Base-by-base conservation (phyloP, 2,329 filamentous ascomycete species). In the Penicillium griseofulvum region DNA sequence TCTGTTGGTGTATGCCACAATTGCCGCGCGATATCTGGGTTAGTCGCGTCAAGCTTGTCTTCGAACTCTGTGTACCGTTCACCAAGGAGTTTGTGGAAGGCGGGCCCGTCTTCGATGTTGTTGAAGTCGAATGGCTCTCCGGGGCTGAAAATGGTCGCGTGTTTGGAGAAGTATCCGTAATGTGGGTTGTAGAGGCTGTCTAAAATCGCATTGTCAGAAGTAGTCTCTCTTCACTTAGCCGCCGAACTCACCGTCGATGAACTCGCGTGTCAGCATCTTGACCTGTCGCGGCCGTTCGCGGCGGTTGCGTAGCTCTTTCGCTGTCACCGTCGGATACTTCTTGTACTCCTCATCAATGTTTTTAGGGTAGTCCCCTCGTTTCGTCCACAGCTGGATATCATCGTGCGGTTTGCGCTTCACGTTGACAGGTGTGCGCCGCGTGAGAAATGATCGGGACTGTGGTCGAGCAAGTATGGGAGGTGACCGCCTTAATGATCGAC, bases 1-100 rank as follows among this genome's bases (percentile, higher is more conserved):
- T 99, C 94, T 0, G 94, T 99, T 0, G 95, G 94, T 12, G 94
- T 99, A 74, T 99, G 95, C 94, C 94, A 99, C 43, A 99, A 81
- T 77, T 99, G 94, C 10, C 94, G 86, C 38, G 90, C 88, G 45
- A 89, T 85, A 77, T 90, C 84, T 44, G 83, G 83, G 22, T 87
- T 80, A 55, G 83, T 80, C 43, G 82, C 83, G 72, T 99, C 95
- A 55, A 99, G 83, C 22, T 80, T 78, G 70, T 97, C 91, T 75
- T 99, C 94, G 68, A 99, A 97, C 62, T 90, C 85, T 44, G 86
- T 89, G 73, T 97, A 99, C 59, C 91, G 86, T 61, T 86, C 80
- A 38, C 90, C 87, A 1, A 97, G 81, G 59, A 89, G 76, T 39
- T 81, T 75, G 73, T 95, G 85, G 78, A 99, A 99, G 48, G 90